phyloP scores from a whole-genome alignment of 768 basidiomycete species.

The Chlorophyllum brunneum region DNA sequence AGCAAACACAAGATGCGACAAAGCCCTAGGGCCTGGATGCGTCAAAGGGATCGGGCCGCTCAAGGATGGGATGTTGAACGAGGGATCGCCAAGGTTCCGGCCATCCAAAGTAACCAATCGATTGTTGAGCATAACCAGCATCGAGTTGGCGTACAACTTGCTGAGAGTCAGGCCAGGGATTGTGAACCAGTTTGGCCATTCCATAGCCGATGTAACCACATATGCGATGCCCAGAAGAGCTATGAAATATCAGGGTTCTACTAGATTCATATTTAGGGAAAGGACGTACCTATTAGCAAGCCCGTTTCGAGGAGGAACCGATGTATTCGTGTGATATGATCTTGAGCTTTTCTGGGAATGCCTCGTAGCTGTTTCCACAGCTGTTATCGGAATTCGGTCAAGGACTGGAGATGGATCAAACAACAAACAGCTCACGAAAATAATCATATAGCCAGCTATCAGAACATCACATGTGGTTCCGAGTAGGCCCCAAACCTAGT shows the following conservation, averaged over 20 bases:
- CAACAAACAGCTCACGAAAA: neutral
- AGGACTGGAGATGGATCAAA: neutral
- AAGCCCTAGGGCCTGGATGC: too few relatives aligned
- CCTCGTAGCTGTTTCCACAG: neutral
- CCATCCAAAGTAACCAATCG: neutral
- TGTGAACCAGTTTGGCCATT: neutral
- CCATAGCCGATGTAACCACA: neutral
- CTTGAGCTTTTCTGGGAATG: too few relatives aligned
- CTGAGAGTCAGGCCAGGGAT: neutral
- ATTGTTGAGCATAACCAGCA: neutral
- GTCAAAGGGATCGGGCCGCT: too few relatives aligned
- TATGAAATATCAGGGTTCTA: too few relatives aligned
- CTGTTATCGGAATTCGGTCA: neutral
- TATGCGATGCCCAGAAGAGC: neutral
- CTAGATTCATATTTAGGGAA: too few relatives aligned
- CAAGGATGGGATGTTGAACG: too few relatives aligned
- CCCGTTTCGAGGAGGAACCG: neutral
- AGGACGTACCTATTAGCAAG: neutral
- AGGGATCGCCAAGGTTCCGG: too few relatives aligned
- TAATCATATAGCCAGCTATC: neutral
- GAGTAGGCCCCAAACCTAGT: neutral
- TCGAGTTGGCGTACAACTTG: slow-evolving; percentile 2
- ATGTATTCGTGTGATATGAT: neutral
- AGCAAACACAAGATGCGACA: too few relatives aligned
- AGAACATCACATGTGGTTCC: neutral